These are phyloP conservation scores for Xylaria sp. DNA, from an alignment of 2,329 filamentous ascomycete genomes.

Conservation along the genomic window DNA sequence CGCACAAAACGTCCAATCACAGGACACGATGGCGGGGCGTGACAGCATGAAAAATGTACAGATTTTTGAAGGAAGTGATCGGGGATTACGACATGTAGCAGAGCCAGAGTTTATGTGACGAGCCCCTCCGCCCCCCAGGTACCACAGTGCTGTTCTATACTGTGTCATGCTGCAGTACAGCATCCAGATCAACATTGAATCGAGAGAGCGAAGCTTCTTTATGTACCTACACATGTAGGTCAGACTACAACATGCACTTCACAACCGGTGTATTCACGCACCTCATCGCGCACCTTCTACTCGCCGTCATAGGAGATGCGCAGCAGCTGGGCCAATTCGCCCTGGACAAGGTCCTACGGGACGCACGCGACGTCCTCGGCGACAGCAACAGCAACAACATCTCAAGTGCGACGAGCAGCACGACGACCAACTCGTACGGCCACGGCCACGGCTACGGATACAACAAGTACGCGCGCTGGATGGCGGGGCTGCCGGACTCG, in stretches of 20 bases:
- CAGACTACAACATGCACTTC: slow-evolving; percentile 18
- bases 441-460: slow-evolving; percentile 12
- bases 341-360: slow-evolving; percentile 55
- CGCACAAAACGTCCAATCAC: slow-evolving; percentile 20
- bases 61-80: background rate
- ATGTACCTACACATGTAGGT: background rate
- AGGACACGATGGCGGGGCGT: slow-evolving; percentile 15
- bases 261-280: background rate
- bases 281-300: slow-evolving; percentile 2
- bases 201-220: background rate
- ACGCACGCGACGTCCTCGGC: slow-evolving; percentile 58
- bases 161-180: background rate
- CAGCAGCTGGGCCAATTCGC: slow-evolving; percentile 50
- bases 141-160: slow-evolving; percentile 8
- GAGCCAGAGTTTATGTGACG: slow-evolving; percentile 1
- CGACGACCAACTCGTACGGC: slow-evolving; percentile 10
- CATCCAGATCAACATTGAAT: too few species aligned
- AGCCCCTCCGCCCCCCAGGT: slow-evolving; percentile 18
- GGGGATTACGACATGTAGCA: slow-evolving; percentile 5
- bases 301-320: slow-evolving; percentile 8
- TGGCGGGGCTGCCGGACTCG: slow-evolving; percentile 56
- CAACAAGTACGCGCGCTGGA: slow-evolving; percentile 54
- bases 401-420: slow-evolving; percentile 13
- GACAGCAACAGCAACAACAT: background rate
- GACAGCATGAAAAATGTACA: background rate